Evolutionary conservation across 148 eudicot species (phyloP), one percentile per base, ranked within the genome.

Genomic region (Silene conica): DNA sequence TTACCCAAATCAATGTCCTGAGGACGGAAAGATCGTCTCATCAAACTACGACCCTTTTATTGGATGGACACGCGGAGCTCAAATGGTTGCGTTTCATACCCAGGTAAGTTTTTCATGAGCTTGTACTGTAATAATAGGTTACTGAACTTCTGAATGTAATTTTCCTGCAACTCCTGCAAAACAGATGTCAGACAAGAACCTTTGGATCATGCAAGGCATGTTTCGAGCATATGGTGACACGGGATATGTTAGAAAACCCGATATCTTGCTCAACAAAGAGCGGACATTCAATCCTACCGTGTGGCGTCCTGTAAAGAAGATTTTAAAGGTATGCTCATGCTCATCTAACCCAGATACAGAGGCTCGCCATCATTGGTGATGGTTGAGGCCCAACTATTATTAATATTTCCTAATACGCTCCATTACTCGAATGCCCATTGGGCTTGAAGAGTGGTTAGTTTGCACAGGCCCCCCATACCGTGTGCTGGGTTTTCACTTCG

Each of bases 201-300:
- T 56, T 14, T 76, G 79, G 79, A 61, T 76, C 9, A 61, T 60
- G 79, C 74, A 76, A 70, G 79, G 74, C 34, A 8, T 76, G 52
- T 69, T 69, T 65, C 23, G 73, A 46, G 79, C 74, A 76, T 48
- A 69, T 34, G 48, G 38, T 20, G 15, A 34, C 4, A 10, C 19
- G 15, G 48, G 74, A 16, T 69, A 69, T 23, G 79, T 28, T 13
- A 60, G 52, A 50, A 70, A 76, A 76, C 67, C 79, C 31, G 48
- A 76, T 19, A 76, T 76, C 59, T 28, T 69, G 34, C 20, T 70
- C 26, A 0, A 11, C 45, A 20, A 62, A 20, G 16, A 8, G 46
- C 21, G 5, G 46, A 46, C 5, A 45, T 60, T 69, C 50, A 22
- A 76, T 76, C 79, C 69, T 1, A 48, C 20, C 28, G 61, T 4